Base-by-base conservation (phyloP, 441 rosid species). In the Hypseocharis bilobata region DNA sequence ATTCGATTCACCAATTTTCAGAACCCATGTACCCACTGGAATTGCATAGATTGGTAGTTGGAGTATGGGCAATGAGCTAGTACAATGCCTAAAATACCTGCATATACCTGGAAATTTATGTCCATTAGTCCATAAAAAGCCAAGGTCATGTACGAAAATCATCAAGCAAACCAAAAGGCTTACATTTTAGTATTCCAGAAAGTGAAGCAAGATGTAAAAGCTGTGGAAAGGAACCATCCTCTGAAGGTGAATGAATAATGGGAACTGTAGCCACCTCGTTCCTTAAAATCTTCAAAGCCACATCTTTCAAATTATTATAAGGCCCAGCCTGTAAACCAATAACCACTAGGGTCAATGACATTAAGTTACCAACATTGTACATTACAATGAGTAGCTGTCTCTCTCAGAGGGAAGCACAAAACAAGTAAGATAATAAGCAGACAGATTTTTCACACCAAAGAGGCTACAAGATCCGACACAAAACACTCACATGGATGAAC, bases 271-370 rank as follows among this genome's bases (percentile, higher is more conserved):
- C 80, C 49, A 84, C 71, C 2, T 73, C 64, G 68, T 79, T 74
- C 57, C 79, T 85, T 78, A 84, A 73, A 68, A 84, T 63, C 77
- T 81, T 82, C 58, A 74, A 63, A 16, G 81, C 76, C 66, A 82
- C 70, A 51, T 84, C 86, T 70, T 81, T 84, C 73, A 84, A 60
- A 49, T 72, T 73, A 73, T 84, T 81, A 34, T 77, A 76, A 25
- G 88, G 85, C 69, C 88, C 81, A 59, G 82, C 83, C 84, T 77
- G 81, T 70, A 76, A n/a, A n/a, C n/a, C n/a, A n/a, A n/a, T n/a
- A n/a, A n/a, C n/a, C n/a, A n/a, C n/a, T n/a, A n/a, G n/a, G n/a
- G n/a, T n/a, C n/a, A n/a, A n/a, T n/a, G n/a, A n/a, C n/a, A n/a
- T n/a, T n/a, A n/a, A n/a, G n/a, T n/a, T n/a, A n/a, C n/a, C n/a